These are phyloP conservation scores for Fraxinus floribunda DNA, from an alignment of 305 asterid species.

Conservation along the genomic window DNA sequence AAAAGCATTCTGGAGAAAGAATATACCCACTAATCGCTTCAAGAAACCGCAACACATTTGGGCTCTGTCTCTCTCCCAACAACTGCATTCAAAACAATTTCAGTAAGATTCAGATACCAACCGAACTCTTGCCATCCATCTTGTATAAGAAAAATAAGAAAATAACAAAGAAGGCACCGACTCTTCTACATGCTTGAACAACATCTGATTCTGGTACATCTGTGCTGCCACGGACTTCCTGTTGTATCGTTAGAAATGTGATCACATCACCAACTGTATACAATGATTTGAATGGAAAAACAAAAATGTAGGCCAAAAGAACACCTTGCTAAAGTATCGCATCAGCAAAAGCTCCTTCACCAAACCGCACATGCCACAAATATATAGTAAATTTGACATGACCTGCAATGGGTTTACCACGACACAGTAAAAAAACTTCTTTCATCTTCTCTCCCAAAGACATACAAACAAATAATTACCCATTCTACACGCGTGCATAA, in stretches of 20 bases:
- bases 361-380: conserved; percentile 83
- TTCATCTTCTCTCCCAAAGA: neutral
- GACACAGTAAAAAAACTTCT: conserved; percentile 4
- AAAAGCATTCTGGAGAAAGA: conserved; percentile 14
- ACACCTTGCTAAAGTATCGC: conserved; percentile 97
- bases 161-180: conserved; percentile 35
- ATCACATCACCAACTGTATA: conserved; percentile 23
- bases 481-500: neutral
- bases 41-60: conserved; percentile 79
- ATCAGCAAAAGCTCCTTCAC: conserved; percentile 82
- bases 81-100: conserved; percentile 55
- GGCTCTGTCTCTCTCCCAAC: conserved; percentile 88
- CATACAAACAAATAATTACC: neutral
- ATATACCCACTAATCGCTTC: conserved; percentile 84
- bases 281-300: neutral
- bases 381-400: conserved; percentile 80
- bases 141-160: conserved; percentile 11
- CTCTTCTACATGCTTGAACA: conserved; percentile 89
- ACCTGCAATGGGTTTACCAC: conserved; percentile 52
- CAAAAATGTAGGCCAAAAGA: conserved; percentile 14
- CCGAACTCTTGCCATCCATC: neutral
- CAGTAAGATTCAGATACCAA: conserved; percentile 12
- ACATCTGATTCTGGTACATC: conserved; percentile 81
- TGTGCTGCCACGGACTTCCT: conserved; percentile 82
- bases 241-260: conserved; percentile 22